Base-by-base conservation (phyloP, 176 grass and related monocot genomes). In the Ananas comosus region DNA sequence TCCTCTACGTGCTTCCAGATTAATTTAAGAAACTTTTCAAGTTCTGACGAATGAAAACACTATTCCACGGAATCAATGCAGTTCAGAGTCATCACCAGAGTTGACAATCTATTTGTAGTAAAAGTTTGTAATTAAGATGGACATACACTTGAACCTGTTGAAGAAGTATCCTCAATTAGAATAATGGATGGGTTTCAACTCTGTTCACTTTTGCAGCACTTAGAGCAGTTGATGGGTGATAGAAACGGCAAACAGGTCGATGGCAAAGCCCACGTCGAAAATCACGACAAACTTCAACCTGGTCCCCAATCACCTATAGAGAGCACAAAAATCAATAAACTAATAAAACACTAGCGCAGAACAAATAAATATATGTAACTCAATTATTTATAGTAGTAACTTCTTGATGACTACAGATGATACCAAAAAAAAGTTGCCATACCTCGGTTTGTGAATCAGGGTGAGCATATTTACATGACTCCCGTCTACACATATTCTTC, bases 221-320 rank as follows among this genome's bases (percentile, higher is more conserved):
- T 82, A 70, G 83, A 64, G 53, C 72, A 68, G 81, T 21, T 49
- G 68, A 58, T 74, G 83, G 83, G 74, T 90, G 87, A 64, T 80
- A 90, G 78, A 86, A 90, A 70, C 80, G 87, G 61, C 87, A 90
- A 10, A 78, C 21, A 70, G 72, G 27, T 71, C 83, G 76, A 70
- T 54, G 80, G 68, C 87, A 90, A 82, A 77, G 68, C 67, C 87
- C 87, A 66, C 72, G 76, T 66, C 63, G 70, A 65, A 86, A 90
- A 90, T 90, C 87, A 79, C 80, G 83, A 48, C 87, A 90, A 54
- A 90, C 56, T 83, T 90, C 83, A 80, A 90, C 80, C 51, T 83
- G 80, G 48, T 73, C 48, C 14, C 63, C 64, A 17, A 70, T 61
- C 70, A 71, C 83, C 83, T 90, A 76, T 47, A 4, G 33, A 42